Evolutionary conservation across 345 rosid genomes (phyloP).

Genomic region (Brassica nigra): DNA sequence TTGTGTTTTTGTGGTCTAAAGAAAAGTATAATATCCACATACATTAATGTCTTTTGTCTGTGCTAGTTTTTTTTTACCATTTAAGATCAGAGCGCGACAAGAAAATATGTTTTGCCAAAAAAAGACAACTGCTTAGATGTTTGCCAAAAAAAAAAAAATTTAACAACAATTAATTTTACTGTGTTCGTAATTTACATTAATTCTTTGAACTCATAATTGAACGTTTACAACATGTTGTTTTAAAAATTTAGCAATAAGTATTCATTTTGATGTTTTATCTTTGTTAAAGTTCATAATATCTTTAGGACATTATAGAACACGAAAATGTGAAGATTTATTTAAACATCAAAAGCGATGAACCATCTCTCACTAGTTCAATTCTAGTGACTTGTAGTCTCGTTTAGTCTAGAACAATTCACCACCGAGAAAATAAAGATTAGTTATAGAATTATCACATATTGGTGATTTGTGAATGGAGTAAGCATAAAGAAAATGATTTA

Average conservation of each 20-base stretch:
- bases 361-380: neutral
- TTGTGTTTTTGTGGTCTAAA: constrained; percentile 20
- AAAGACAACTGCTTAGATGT: neutral
- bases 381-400: neutral
- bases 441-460: neutral
- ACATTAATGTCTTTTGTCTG: neutral
- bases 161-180: neutral
- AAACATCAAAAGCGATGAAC: neutral
- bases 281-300: neutral
- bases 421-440: neutral
- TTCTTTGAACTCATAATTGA: neutral
- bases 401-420: neutral
- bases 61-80: neutral
- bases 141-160: neutral
- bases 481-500: neutral
- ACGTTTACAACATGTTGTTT: neutral
- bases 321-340: neutral
- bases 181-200: neutral
- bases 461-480: neutral
- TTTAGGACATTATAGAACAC: neutral
- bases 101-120: neutral
- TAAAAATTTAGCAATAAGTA: neutral
- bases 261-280: neutral
- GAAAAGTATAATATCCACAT: neutral
- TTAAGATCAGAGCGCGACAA: neutral